These are phyloP conservation scores for Gardenia jasminoides DNA, from an alignment of 257 asterid genomes.

Conservation along the genomic window DNA sequence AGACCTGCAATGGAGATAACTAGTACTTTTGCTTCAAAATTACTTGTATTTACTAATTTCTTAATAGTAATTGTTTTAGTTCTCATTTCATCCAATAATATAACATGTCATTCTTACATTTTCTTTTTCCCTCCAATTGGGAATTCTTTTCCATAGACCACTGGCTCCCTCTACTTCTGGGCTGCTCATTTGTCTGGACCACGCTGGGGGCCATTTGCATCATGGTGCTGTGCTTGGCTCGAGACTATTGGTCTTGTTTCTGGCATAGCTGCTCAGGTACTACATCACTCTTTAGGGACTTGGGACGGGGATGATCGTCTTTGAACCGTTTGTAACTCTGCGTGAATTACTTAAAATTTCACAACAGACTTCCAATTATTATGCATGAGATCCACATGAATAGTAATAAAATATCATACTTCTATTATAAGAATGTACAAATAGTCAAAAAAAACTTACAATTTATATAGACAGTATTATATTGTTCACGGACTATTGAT, in stretches of 20 bases:
- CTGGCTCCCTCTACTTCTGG: slow-evolving; percentile 56
- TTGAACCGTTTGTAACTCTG: too few species aligned
- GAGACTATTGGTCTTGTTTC: slow-evolving; percentile 48
- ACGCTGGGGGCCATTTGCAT: slow-evolving; percentile 52
- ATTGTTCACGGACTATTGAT: too few species aligned
- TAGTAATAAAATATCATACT: too few species aligned
- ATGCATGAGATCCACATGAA: too few species aligned
- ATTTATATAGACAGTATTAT: too few species aligned
- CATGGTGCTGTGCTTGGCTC: slow-evolving; percentile 57
- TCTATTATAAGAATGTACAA: too few species aligned
- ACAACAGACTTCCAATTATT: too few species aligned
- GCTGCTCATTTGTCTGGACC: slow-evolving; percentile 50
- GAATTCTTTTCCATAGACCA: slow-evolving; percentile 22
- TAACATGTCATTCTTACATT: neutral
- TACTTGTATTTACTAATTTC: neutral
- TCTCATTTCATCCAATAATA: neutral
- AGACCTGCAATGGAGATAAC: too few species aligned
- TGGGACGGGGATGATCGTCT: too few species aligned
- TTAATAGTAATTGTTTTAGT: neutral
- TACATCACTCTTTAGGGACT: too few species aligned
- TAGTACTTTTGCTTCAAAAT: neutral
- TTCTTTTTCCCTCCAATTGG: neutral
- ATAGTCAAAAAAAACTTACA: too few species aligned
- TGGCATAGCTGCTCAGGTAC: slow-evolving; percentile 49
- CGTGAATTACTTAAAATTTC: too few species aligned